Evolutionary conservation across 768 basidiomycete genomes (phyloP).

Genomic region (Floccularia luteovirens): DNA sequence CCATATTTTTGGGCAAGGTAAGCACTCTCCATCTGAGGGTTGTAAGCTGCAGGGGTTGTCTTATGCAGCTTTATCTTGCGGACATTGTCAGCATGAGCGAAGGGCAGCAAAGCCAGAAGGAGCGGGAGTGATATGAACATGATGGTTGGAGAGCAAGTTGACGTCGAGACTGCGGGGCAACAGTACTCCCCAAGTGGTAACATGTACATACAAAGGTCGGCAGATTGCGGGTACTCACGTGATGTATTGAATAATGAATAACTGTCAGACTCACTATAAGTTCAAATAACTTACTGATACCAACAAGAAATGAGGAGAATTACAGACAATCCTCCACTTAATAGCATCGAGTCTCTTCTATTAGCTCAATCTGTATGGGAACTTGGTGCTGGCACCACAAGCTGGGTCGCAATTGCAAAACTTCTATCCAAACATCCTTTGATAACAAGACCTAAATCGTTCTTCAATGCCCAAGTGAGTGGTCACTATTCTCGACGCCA

Average conservation of each 20-base stretch:
- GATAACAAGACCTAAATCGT: constrained; percentile 48
- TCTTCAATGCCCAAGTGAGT: constrained; percentile 65
- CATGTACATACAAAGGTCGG: no score
- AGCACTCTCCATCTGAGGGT: constrained; percentile 65
- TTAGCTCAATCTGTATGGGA: constrained; percentile 86
- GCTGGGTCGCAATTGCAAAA: constrained; percentile 62
- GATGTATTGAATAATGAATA: no score
- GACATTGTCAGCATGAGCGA: constrained; percentile 47
- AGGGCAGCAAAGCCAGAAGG: constrained; percentile 37
- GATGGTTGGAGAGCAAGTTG: constrained; percentile 26
- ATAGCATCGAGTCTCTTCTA: constrained; percentile 61
- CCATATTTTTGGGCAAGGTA: constrained; percentile 96
- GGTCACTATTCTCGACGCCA: constrained; percentile 7
- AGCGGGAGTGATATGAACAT: constrained; percentile 32
- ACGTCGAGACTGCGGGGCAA: constrained; percentile 1
- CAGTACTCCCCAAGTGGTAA: no score
- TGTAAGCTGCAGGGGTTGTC: constrained; percentile 52
- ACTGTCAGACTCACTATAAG: no score
- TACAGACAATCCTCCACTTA: constrained; percentile 14
- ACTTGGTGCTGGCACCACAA: constrained; percentile 44
- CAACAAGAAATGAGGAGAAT: constrained; percentile 9
- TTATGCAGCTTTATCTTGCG: constrained; percentile 91
- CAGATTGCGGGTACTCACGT: no score
- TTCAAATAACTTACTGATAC: constrained; percentile 8
- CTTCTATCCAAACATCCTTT: constrained; percentile 68